phyloP scores from a whole-genome alignment of 169 alveolate species.

The Amoebophrya sp. region DNA sequence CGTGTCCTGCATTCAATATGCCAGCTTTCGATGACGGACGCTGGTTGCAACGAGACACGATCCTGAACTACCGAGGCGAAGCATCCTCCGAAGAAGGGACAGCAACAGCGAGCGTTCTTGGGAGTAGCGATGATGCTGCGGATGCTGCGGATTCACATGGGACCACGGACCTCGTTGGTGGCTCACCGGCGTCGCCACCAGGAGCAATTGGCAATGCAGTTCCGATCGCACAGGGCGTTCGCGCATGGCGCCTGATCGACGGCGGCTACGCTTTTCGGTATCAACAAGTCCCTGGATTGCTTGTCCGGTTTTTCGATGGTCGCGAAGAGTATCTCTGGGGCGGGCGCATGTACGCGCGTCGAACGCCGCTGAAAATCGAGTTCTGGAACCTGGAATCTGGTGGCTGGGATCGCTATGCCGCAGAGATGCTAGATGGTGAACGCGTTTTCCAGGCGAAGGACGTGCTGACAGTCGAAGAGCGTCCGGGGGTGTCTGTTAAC shows the following conservation, averaged over 20 bases:
- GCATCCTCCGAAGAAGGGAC: no score
- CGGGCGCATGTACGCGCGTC: constrained; percentile 16
- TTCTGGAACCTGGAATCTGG: not conserved
- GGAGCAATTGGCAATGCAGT: not conserved
- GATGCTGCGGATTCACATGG: no score
- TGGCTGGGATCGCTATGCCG: not conserved
- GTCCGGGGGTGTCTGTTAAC: not conserved
- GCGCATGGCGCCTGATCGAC: not conserved
- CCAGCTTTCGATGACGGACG: not conserved
- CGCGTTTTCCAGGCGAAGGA: not conserved
- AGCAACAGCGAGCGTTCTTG: no score
- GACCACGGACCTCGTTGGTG: not conserved
- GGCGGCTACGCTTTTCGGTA: constrained; percentile 10
- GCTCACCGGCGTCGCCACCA: not conserved
- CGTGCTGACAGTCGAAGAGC: not conserved
- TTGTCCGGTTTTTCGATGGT: not conserved
- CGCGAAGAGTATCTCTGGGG: not conserved
- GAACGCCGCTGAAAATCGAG: not conserved
- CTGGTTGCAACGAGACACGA: no score
- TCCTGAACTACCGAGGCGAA: no score
- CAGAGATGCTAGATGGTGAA: not conserved
- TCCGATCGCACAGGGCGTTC: not conserved
- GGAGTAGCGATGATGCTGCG: no score
- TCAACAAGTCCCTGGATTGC: not conserved
- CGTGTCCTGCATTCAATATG: not conserved